phyloP scores from a whole-genome alignment of 371 early-diverging fungal genomes.

The Vairimorpha apis region DNA sequence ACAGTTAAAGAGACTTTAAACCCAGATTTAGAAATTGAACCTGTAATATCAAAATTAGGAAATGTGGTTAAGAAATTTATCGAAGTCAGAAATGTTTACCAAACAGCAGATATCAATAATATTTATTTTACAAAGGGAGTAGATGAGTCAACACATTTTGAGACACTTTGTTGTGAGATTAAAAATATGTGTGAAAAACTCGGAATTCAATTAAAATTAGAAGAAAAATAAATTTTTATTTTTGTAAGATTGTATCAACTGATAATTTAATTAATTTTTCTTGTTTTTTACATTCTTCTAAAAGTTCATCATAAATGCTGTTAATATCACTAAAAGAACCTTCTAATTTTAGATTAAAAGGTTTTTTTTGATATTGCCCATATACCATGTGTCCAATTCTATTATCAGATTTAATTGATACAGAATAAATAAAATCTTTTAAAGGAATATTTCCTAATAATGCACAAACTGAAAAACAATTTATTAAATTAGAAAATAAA shows the following conservation, averaged over 20 bases:
- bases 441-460: background rate
- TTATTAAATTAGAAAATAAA: conserved; percentile 9
- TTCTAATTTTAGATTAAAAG: background rate
- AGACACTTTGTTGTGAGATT: conserved; percentile 80
- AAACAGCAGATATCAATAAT: conserved; percentile 63
- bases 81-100: conserved; percentile 47
- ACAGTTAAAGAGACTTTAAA: conserved; percentile 51
- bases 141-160: conserved; percentile 96
- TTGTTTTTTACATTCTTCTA: background rate
- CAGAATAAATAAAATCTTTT: background rate
- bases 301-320: too few relatives aligned
- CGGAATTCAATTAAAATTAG: background rate
- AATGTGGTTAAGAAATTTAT: conserved; percentile 45
- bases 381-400: background rate
- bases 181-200: conserved; percentile 33
- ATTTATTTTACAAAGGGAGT: conserved; percentile 80
- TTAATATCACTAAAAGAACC: background rate
- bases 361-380: background rate
- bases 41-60: conserved; percentile 40
- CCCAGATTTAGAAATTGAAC: conserved; percentile 34
- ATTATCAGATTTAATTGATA: background rate
- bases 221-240: background rate
- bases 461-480: conserved; percentile 12
- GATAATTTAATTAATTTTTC: background rate
- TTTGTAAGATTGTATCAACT: background rate